phyloP scores from a whole-genome alignment of 805 yeast species.

The Candida ortonii region DNA sequence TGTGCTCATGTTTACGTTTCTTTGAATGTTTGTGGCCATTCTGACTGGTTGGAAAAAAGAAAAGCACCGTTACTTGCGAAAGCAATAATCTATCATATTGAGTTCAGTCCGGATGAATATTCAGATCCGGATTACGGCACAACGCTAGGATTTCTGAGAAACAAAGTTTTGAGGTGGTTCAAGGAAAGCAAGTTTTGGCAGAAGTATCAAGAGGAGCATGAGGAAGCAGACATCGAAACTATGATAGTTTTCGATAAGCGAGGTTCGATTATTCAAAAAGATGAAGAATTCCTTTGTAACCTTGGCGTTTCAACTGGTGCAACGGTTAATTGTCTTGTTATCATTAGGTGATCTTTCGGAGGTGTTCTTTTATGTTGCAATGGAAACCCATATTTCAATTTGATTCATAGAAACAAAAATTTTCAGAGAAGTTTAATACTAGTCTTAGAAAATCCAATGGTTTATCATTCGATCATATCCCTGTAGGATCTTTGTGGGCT shows the following conservation, averaged over 20 bases:
- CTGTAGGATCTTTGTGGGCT: too few species aligned
- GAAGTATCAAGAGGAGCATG: slow-evolving; percentile 16
- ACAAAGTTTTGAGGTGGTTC: slow-evolving; percentile 54
- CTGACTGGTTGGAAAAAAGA: slow-evolving; percentile 5
- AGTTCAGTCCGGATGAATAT: slow-evolving; percentile 80
- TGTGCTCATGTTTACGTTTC: slow-evolving; percentile 70
- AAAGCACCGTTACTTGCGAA: slow-evolving; percentile 28
- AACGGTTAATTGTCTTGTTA: slow-evolving; percentile 38
- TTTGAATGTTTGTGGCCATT: slow-evolving; percentile 37
- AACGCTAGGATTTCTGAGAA: slow-evolving; percentile 58
- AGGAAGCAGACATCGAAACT: slow-evolving; percentile 22
- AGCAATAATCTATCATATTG: slow-evolving; percentile 61
- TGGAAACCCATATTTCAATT: too few species aligned
- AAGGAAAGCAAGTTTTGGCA: slow-evolving; percentile 39
- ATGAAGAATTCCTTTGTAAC: slow-evolving; percentile 48
- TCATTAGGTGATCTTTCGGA: too few species aligned
- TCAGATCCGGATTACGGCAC: slow-evolving; percentile 72
- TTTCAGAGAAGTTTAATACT: too few species aligned
- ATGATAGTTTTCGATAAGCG: slow-evolving; percentile 36
- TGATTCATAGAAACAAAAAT: too few species aligned
- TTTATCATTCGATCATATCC: too few species aligned
- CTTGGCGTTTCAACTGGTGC: slow-evolving; percentile 55
- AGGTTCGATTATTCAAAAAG: slow-evolving; percentile 34
- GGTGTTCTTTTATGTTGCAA: not conserved
- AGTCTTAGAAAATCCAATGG: too few species aligned